Evolutionary conservation across 2,329 filamentous ascomycete species (phyloP).

Genomic region (Hypoxylon sp.): DNA sequence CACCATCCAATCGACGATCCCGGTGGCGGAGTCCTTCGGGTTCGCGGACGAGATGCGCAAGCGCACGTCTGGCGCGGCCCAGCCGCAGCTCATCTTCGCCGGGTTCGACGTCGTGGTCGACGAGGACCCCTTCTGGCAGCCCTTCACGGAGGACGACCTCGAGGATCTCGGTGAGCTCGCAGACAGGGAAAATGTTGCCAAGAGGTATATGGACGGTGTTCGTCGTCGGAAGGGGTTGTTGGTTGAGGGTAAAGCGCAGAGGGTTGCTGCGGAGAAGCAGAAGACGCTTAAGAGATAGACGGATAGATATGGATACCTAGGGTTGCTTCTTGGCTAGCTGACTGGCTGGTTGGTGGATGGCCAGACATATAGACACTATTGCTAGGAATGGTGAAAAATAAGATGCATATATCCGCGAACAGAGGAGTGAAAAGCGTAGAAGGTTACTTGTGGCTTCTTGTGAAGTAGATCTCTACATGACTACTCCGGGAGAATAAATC

Average conservation of each 20-base stretch:
- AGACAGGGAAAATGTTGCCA: conserved; percentile 94
- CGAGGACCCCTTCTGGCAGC: conserved; percentile 97
- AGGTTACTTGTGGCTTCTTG: no score
- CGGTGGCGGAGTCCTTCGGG: conserved; percentile 94
- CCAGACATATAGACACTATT: no score
- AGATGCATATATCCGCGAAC: no score
- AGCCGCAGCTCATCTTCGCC: conserved; percentile 91
- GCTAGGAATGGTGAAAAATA: no score
- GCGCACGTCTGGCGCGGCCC: conserved; percentile 86
- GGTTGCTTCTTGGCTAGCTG: no score
- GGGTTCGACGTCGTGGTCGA: conserved; percentile 94
- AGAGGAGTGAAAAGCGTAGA: no score
- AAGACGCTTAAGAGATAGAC: conserved; percentile 71
- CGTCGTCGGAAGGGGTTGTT: conserved; percentile 86
- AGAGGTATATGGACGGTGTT: conserved; percentile 93
- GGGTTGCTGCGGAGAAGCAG: conserved; percentile 92
- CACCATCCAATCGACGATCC: conserved; percentile 86
- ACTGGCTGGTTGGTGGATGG: no score
- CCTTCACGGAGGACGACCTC: conserved; percentile 93
- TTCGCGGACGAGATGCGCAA: conserved; percentile 98
- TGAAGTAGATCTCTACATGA: no score
- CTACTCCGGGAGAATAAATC: no score
- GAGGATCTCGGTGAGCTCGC: conserved; percentile 95
- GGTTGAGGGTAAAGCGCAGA: conserved; percentile 78
- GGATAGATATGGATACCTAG: no score